These are phyloP conservation scores for Microcyclosporella mali DNA, from an alignment of 2,329 filamentous ascomycete species.

Conservation along the genomic window DNA sequence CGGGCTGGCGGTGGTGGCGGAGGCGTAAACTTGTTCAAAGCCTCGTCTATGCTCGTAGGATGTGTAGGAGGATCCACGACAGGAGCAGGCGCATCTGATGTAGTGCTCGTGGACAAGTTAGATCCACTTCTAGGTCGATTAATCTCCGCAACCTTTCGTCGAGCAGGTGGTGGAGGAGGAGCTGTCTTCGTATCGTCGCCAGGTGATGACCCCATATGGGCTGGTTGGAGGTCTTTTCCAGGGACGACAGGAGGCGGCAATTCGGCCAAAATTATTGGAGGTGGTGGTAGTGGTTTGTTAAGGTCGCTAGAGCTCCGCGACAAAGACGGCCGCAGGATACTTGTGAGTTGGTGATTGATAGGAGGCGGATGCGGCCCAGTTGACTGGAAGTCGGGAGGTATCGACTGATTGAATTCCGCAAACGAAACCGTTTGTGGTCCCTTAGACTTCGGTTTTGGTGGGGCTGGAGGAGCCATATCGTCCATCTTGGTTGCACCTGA, in stretches of 20 bases:
- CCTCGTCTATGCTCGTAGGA: slow-evolving; percentile 2
- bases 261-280: slow-evolving; percentile 1
- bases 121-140: slow-evolving; percentile 23
- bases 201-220: slow-evolving; percentile 7
- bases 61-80: slow-evolving; percentile 6
- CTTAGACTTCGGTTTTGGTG: slow-evolving; percentile 68
- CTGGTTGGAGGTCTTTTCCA: not conserved
- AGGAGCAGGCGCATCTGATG: not conserved
- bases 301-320: slow-evolving; percentile 44
- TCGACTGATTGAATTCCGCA: slow-evolving; percentile 29
- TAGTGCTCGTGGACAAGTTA: slow-evolving; percentile 21
- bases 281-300: slow-evolving; percentile 53
- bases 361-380: slow-evolving; percentile 15
- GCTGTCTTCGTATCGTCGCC: slow-evolving; percentile 29
- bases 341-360: slow-evolving; percentile 13
- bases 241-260: not conserved
- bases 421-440: slow-evolving; percentile 34
- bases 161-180: slow-evolving; percentile 42
- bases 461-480: slow-evolving; percentile 55
- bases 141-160: slow-evolving; percentile 33
- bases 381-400: slow-evolving; percentile 21
- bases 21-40: slow-evolving; percentile 18
- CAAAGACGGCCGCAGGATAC: slow-evolving; percentile 25
- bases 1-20: slow-evolving; percentile 27
- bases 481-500: slow-evolving; percentile 39